Conservation (phyloP, 1,284 basidiomycete species). For the Chiua sp. region DNA sequence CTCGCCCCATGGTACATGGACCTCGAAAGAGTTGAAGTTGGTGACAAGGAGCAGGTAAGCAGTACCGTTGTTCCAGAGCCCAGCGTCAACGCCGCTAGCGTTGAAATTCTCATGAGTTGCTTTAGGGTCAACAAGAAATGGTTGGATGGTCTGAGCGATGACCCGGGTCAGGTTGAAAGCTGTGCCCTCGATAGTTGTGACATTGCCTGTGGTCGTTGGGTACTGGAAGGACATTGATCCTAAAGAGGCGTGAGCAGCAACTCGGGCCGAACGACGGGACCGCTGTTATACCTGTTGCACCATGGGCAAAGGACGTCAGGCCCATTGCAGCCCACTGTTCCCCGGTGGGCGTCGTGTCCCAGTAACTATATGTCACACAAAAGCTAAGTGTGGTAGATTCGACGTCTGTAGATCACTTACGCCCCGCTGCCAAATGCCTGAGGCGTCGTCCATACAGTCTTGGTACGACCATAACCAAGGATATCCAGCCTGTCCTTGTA, state of each 20-base stretch:
- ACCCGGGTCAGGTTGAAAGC: constrained; percentile 10
- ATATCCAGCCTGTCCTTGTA: constrained; percentile 35
- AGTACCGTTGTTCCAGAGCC: constrained; percentile 30
- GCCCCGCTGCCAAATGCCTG: constrained; percentile 33
- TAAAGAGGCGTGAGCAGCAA: constrained; percentile 7
- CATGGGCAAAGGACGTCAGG: constrained; percentile 33
- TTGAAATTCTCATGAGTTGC: constrained; percentile 10
- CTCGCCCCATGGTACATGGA: constrained; percentile 22
- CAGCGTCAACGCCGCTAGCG: constrained; percentile 25
- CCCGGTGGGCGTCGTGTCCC: constrained; percentile 34
- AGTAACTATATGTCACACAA: constrained; percentile 24
- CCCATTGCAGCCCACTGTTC: constrained; percentile 31
- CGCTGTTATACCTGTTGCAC: constrained; percentile 29
- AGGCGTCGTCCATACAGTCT: constrained; percentile 36
- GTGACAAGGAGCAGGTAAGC: constrained; percentile 26
- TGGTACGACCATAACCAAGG: constrained; percentile 32
- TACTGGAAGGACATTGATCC: constrained; percentile 38
- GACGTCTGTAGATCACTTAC: constrained; percentile 17
- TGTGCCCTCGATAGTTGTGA: constrained; percentile 29
- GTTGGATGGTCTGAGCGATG: constrained; percentile 15
- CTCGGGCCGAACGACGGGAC: too few species aligned
- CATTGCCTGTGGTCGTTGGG: constrained; percentile 27
- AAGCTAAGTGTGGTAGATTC: background rate
- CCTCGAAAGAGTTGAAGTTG: constrained; percentile 9
- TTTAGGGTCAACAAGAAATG: constrained; percentile 25